Evolutionary conservation across 495 filamentous ascomycete genomes (phyloP).

Genomic region (Podospora tetraspora): DNA sequence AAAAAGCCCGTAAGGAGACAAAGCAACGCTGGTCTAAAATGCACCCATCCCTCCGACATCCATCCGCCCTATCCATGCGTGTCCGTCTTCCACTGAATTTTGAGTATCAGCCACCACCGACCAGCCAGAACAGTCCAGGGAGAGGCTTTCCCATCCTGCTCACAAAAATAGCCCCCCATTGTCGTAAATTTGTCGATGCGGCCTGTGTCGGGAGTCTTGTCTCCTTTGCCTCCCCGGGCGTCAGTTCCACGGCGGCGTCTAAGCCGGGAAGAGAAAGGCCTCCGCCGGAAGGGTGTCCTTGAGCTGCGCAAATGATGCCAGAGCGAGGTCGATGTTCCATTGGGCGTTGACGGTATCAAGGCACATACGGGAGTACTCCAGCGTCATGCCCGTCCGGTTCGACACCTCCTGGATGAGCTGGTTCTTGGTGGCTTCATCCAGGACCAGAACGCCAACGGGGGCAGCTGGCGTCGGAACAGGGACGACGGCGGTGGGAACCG

Average conservation of each 20-base stretch:
- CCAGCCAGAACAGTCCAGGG: neutral
- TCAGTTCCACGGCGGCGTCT: neutral
- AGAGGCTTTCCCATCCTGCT: neutral
- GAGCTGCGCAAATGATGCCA: constrained; percentile 59
- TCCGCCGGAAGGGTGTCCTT: constrained; percentile 38
- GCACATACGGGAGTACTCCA: constrained; percentile 66
- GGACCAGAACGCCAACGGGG: neutral
- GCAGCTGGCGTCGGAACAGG: constrained; percentile 1
- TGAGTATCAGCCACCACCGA: too few relatives aligned
- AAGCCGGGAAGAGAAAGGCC: constrained; percentile 30
- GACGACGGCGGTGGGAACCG: constrained; percentile 1
- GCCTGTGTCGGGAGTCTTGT: neutral
- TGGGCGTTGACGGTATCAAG: constrained; percentile 51
- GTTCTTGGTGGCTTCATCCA: constrained; percentile 50
- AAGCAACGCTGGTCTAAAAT: neutral
- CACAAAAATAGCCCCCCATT: neutral
- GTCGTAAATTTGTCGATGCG: neutral
- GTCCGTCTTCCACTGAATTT: neutral
- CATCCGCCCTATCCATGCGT: neutral
- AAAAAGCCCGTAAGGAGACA: neutral
- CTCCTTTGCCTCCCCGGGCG: neutral
- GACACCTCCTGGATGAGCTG: constrained; percentile 60
- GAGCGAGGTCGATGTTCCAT: constrained; percentile 68
- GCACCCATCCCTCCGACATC: neutral
- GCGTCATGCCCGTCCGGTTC: constrained; percentile 63